Evolutionary conservation across 495 filamentous ascomycete genomes (phyloP).

Genomic region (Xeromyces bisporus): DNA sequence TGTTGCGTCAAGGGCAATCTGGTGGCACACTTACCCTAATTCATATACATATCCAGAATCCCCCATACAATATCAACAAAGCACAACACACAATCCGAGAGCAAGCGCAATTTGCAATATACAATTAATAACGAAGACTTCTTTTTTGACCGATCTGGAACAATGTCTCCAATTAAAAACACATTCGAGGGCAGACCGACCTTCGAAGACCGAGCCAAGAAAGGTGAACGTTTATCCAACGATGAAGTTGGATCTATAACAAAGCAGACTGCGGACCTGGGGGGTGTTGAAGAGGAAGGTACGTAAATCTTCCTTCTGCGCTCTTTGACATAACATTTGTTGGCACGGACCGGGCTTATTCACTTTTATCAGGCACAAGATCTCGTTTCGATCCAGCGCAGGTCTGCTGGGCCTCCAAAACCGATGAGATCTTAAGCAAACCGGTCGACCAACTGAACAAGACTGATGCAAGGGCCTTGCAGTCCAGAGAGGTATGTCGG

Average conservation of each 20-base stretch:
- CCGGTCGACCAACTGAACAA: constrained; percentile 3
- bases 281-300: not conserved
- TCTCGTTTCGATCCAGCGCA: not conserved
- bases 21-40: not conserved
- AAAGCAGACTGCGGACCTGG: not conserved
- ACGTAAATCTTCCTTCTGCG: not conserved
- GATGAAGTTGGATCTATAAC: not conserved
- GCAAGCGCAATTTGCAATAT: no score
- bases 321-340: not conserved
- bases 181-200: not conserved
- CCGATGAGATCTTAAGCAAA: constrained; percentile 15
- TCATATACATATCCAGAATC: not conserved
- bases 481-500: constrained; percentile 11
- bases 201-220: not conserved
- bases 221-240: not conserved
- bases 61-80: no score
- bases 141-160: not conserved
- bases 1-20: not conserved
- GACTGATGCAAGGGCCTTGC: constrained; percentile 13
- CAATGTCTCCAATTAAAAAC: not conserved
- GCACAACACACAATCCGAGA: no score
- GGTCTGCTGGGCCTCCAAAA: constrained; percentile 2
- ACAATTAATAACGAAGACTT: no score
- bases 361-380: not conserved
- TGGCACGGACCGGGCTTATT: not conserved